Base-by-base conservation (phyloP, 2,329 filamentous ascomycete species). In the Cercospora sesami region DNA sequence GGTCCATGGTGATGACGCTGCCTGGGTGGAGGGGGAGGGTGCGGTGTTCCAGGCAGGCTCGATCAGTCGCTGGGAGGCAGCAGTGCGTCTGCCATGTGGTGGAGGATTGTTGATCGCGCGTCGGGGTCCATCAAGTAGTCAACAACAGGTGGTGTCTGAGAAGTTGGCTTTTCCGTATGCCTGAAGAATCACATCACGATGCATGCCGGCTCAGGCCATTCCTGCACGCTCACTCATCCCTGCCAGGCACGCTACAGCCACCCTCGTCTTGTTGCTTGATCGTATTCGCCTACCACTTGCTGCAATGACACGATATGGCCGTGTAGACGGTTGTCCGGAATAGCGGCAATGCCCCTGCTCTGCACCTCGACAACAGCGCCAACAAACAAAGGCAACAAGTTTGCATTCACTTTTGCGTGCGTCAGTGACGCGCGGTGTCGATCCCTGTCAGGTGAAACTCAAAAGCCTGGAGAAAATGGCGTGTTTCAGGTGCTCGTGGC, bases 1-100 rank as follows among this genome's bases (percentile, higher is more conserved):
- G 60, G n/a, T 71, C 69, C 73, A 73, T 75, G 51, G 58, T 71
- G 63, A 53, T 59, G 51, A 61, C 60, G 39, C 21, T 58, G 57
- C 45, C 28, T 31, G 21, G 26, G 31, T 28, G 36, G 51, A 31
- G n/a, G 21, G 53, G 30, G 33, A n/a, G 28, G 23, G 18, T 42
- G 31, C 31, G 45, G 23, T 26, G 39, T n/a, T 48, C 36, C 36
- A 12, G 42, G 57, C 12, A 36, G 39, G 51, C 26, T 63, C 42
- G 42, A 18, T 57, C 48, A 55, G 31, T 57, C 62, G 62, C 30
- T 33, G 62, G 55, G 57, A 53, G 66, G 62, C 45, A 33, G 30
- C 39, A 42, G 30, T 53, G n/a, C 21, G 36, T 60, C 53, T 39
- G 59, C 65, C 31, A 53, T 66, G n/a, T 48, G 31, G 39, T 66